phyloP scores from a whole-genome alignment of 768 basidiomycete species.

The Hortiboletus flavorubellus region DNA sequence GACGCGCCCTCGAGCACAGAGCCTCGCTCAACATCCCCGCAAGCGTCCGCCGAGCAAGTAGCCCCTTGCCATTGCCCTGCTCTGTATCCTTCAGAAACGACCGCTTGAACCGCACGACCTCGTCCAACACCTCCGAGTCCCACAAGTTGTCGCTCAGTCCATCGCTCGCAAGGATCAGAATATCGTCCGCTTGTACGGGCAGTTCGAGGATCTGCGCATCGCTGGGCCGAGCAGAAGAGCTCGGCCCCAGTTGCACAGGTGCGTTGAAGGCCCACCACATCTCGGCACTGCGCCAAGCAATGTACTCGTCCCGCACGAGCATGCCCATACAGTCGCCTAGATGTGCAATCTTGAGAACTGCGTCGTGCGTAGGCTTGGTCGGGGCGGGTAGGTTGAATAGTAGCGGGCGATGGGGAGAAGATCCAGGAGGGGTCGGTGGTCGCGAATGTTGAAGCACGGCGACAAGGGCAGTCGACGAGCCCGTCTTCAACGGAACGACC shows the following conservation, averaged over 20 bases:
- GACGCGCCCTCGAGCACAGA: constrained; percentile 71
- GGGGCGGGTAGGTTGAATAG: constrained; percentile 15
- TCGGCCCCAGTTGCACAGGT: constrained; percentile 62
- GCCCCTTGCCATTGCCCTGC: constrained; percentile 13
- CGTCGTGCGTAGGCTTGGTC: constrained; percentile 42
- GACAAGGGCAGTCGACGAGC: constrained; percentile 67
- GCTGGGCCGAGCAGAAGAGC: constrained; percentile 56
- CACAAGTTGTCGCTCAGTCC: constrained; percentile 85
- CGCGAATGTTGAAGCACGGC: constrained; percentile 54
- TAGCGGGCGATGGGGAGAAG: constrained; percentile 19
- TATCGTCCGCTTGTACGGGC: constrained; percentile 67
- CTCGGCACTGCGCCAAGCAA: constrained; percentile 85
- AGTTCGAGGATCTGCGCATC: constrained; percentile 69
- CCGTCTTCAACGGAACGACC: constrained; percentile 45
- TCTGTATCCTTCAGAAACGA: constrained; percentile 31
- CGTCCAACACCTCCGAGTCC: constrained; percentile 85
- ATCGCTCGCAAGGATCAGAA: constrained; percentile 78
- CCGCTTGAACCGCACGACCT: constrained; percentile 58
- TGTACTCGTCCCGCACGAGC: constrained; percentile 73
- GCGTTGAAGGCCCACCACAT: constrained; percentile 88
- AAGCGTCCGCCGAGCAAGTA: constrained; percentile 50
- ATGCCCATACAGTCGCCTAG: constrained; percentile 87
- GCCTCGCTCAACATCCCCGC: constrained; percentile 76
- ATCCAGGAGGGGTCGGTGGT: constrained; percentile 7
- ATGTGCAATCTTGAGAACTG: constrained; percentile 78